Percentiles rank a stretch among this genome's conserved stretches.
Conservation (phyloP, 208 protist genomes). For the Leptomonas pyrrhocoris region DNA sequence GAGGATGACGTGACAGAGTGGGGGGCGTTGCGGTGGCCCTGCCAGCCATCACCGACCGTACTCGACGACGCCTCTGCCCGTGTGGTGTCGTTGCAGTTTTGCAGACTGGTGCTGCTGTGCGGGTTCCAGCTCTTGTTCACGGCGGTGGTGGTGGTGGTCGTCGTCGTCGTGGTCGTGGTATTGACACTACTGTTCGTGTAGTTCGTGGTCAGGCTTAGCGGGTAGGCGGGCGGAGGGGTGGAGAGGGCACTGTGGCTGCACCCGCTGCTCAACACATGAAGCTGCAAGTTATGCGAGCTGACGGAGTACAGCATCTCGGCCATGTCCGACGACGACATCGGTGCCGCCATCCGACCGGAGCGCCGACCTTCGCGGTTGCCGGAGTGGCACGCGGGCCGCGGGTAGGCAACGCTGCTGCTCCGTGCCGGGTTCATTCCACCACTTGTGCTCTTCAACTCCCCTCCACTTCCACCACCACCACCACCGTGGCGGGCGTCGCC, state of each 20-base stretch:
- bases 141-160: neutral
- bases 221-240: neutral
- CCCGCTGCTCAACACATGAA: neutral
- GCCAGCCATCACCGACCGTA: neutral
- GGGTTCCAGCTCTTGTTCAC: no score
- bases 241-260: constrained; percentile 17
- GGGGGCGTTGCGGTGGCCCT: neutral
- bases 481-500: neutral
- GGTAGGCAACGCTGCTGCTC: neutral
- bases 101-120: neutral
- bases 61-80: neutral
- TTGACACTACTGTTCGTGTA: neutral
- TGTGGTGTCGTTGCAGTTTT: neutral
- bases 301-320: constrained; percentile 4
- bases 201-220: neutral
- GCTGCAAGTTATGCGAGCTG: constrained; percentile 9
- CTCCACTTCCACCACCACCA: neutral
- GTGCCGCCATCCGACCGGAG: neutral
- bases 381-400: neutral
- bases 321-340: neutral
- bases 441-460: neutral
- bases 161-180: neutral
- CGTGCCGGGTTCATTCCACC: neutral
- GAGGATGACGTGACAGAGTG: neutral
- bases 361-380: neutral